Conservation (phyloP, 78 protist species). For the Protostelium mycophagum region DNA sequence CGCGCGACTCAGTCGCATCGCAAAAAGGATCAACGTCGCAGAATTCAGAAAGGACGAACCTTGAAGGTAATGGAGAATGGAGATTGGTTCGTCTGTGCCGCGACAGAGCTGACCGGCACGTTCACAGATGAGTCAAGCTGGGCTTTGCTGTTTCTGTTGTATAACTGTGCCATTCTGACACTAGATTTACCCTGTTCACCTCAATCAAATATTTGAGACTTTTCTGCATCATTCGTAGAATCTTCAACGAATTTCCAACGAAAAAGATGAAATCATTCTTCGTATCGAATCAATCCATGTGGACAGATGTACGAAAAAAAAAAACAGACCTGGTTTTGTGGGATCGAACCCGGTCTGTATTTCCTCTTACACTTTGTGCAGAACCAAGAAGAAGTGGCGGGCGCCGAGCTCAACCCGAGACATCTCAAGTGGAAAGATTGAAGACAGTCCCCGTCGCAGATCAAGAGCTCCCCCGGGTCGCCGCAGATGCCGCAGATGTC, state of each 20-base stretch:
- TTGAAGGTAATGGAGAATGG: neutral
- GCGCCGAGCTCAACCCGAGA: neutral
- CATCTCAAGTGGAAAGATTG: neutral
- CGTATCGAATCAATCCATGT: no score
- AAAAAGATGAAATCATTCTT: no score
- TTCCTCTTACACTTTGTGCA: neutral
- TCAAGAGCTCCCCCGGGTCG: neutral
- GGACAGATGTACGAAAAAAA: no score
- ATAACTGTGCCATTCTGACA: neutral
- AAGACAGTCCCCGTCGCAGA: neutral
- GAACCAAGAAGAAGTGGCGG: neutral
- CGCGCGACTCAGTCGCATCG: no score
- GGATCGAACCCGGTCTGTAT: neutral
- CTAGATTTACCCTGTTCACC: neutral
- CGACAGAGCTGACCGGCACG: neutral
- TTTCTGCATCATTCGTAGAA: neutral
- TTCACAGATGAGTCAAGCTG: neutral
- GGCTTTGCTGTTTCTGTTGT: neutral
- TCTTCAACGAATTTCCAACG: no score
- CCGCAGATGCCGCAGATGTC: slow-evolving; percentile 1
- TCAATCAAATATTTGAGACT: neutral
- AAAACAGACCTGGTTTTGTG: no score
- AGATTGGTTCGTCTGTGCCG: neutral
- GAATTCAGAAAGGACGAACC: neutral
- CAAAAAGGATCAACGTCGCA: no score